Percentiles rank a stretch among this genome's conserved stretches.
phyloP scores from a whole-genome alignment of 768 basidiomycete species.

The Boletus reticuloceps region DNA sequence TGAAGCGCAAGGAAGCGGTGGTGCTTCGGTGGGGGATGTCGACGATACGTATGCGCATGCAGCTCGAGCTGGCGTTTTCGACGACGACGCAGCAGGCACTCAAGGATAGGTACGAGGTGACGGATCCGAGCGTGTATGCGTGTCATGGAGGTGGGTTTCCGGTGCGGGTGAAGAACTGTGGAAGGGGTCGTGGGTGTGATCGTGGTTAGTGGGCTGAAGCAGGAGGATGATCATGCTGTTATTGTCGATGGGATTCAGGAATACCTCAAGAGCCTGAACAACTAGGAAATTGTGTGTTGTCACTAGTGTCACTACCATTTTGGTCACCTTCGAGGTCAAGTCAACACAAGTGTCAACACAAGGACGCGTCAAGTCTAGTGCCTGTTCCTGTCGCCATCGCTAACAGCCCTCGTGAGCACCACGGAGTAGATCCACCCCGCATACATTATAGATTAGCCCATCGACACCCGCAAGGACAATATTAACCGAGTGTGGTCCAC shows the following conservation, averaged over 20 bases:
- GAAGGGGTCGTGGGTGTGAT: conserved; percentile 35
- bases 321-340: background rate
- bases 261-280: too few relatives aligned
- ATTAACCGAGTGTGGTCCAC: too few relatives aligned
- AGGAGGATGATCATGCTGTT: conserved; percentile 32
- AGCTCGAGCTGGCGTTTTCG: background rate
- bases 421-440: too few relatives aligned
- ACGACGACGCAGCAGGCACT: background rate
- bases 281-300: too few relatives aligned
- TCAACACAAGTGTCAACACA: background rate
- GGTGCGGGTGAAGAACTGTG: conserved; percentile 31
- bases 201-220: conserved; percentile 33
- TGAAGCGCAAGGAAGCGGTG: conserved; percentile 32
- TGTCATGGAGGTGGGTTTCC: conserved; percentile 36
- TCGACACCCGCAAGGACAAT: too few relatives aligned
- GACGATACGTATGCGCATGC: conserved; percentile 23
- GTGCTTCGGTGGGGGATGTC: conserved; percentile 33
- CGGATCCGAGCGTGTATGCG: conserved; percentile 28
- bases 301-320: background rate
- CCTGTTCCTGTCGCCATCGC: too few relatives aligned
- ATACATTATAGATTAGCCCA: too few relatives aligned
- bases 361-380: too few relatives aligned
- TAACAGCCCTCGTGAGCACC: too few relatives aligned
- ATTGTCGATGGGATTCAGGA: conserved; percentile 29
- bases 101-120: conserved; percentile 22